A percentile compares a stretch with the other conserved stretches of the same genome.
Evolutionary conservation across 2,329 filamentous ascomycete genomes (phyloP).

Genomic region (Colletotrichum theobromicola): DNA sequence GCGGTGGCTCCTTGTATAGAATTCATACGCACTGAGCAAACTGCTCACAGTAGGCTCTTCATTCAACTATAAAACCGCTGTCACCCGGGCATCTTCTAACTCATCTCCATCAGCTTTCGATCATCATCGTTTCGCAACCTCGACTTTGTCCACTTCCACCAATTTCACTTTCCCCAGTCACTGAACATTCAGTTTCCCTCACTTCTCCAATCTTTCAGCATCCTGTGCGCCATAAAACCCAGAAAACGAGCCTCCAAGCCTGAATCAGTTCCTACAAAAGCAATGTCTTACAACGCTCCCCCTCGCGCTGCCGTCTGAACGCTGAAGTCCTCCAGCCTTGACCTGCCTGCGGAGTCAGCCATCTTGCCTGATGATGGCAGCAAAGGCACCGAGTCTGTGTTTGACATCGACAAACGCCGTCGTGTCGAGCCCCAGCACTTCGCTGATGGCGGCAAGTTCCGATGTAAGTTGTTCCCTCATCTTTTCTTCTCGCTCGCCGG

Average conservation of each 20-base stretch:
- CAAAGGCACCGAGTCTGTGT: neutral
- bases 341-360: neutral
- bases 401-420: too few species aligned
- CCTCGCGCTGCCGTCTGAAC: too few species aligned
- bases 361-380: neutral
- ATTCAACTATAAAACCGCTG: neutral
- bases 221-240: too few species aligned
- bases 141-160: neutral
- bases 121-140: neutral
- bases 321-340: neutral
- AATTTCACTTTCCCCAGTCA: too few species aligned
- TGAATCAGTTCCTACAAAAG: too few species aligned
- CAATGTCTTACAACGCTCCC: too few species aligned
- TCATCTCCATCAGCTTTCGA: neutral
- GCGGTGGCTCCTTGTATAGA: rapidly evolving
- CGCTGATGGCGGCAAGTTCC: neutral
- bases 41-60: neutral
- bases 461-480: neutral
- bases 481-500: too few species aligned
- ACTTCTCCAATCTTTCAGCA: too few species aligned
- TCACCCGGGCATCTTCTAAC: neutral
- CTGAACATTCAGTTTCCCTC: too few species aligned
- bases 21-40: neutral
- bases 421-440: neutral
- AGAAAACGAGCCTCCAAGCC: too few species aligned